A percentile compares a stretch with the other conserved stretches of the same genome.
phyloP scores from a whole-genome alignment of 2,329 filamentous ascomycete species.

The Clarireedia paspali region DNA sequence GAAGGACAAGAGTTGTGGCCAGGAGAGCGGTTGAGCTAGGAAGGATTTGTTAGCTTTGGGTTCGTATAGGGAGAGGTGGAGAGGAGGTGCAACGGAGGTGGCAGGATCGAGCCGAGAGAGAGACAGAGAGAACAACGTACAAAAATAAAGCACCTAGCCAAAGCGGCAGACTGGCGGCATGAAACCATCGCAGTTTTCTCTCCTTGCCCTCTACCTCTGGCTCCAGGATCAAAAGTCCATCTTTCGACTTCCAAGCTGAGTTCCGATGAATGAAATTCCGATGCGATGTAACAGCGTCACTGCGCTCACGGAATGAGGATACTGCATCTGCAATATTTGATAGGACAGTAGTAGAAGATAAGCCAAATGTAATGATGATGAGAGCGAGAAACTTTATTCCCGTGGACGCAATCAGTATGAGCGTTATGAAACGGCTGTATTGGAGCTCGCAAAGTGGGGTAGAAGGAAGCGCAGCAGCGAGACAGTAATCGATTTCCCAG shows the following conservation, averaged over 20 bases:
- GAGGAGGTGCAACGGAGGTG: too few species aligned
- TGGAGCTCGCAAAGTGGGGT: constrained; percentile 16
- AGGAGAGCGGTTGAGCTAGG: not conserved
- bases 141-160: constrained; percentile 13
- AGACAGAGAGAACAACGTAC: not conserved
- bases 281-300: constrained; percentile 26
- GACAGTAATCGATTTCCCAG: constrained; percentile 20
- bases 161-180: constrained; percentile 10
- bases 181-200: constrained; percentile 14
- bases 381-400: constrained; percentile 1
- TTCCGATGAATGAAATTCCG: constrained; percentile 21
- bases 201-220: not conserved
- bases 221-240: not conserved
- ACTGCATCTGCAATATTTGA: constrained; percentile 32
- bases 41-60: not conserved
- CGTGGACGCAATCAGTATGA: not conserved
- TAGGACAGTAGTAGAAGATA: constrained; percentile 20
- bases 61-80: not conserved
- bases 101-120: not conserved
- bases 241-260: constrained; percentile 13
- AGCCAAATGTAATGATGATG: not conserved
- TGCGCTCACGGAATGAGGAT: constrained; percentile 29
- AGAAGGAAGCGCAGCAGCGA: constrained; percentile 11
- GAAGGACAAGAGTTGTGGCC: not conserved
- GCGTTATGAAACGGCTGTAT: constrained; percentile 9